phyloP scores from a whole-genome alignment of 192 early-diverging fungal genomes.

The Rhizoclosmatium globosum region DNA sequence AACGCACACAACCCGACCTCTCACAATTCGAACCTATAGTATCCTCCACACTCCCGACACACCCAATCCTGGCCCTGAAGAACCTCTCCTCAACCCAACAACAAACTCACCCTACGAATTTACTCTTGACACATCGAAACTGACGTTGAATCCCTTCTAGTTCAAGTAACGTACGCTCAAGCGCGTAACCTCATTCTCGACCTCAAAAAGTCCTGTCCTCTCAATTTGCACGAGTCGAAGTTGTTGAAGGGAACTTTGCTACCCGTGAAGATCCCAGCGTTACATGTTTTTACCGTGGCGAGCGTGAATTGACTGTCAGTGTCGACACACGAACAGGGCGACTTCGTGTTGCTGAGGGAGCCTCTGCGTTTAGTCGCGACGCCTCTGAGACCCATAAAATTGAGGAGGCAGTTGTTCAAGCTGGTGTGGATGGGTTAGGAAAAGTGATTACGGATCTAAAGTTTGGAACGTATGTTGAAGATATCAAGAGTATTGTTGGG shows the following conservation, averaged over 20 bases:
- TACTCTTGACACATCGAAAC: background rate
- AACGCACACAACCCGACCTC: background rate
- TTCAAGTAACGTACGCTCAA: background rate
- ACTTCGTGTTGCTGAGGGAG: background rate
- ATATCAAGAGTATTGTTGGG: background rate
- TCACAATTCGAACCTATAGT: slow-evolving; percentile 8
- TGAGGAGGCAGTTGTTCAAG: background rate
- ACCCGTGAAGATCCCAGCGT: background rate
- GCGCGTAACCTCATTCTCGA: background rate
- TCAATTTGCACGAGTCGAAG: background rate
- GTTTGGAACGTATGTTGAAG: slow-evolving; percentile 6
- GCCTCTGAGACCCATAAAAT: background rate
- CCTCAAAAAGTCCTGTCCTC: background rate
- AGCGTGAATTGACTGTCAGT: background rate
- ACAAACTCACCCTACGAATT: background rate
- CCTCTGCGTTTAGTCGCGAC: background rate
- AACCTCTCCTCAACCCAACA: background rate
- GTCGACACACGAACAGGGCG: slow-evolving; percentile 11
- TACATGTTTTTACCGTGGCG: background rate
- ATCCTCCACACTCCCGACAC: background rate
- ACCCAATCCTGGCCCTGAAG: background rate
- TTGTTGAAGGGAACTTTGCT: background rate
- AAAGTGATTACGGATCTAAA: slow-evolving; percentile 5
- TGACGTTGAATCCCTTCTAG: slow-evolving; percentile 9
- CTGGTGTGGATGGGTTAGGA: background rate